A percentile compares a stretch with the other conserved stretches of the same genome.
Evolutionary conservation across 2,329 filamentous ascomycete species (phyloP).

Genomic region (Aureobasidium sp.): DNA sequence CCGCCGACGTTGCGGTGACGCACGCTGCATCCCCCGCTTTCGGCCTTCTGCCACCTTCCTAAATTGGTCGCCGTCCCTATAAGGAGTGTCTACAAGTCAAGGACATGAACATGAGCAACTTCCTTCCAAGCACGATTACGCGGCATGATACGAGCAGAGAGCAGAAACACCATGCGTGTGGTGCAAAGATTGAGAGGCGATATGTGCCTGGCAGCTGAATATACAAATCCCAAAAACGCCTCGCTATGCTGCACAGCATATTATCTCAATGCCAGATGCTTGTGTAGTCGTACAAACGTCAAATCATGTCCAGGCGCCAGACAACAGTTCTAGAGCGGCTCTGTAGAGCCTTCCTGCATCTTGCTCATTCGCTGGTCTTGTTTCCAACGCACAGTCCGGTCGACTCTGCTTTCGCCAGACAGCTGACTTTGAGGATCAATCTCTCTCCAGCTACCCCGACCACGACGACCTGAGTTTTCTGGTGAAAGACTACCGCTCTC

Average conservation of each 20-base stretch:
- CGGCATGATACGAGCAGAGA: neutral
- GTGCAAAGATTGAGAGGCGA: slow-evolving; percentile 2
- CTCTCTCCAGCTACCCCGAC: slow-evolving; percentile 27
- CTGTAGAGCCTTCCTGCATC: slow-evolving; percentile 15
- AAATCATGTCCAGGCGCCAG: neutral
- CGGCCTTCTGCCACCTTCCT: neutral
- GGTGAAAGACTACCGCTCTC: slow-evolving; percentile 38
- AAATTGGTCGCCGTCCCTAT: neutral
- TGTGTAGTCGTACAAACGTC: slow-evolving; percentile 9
- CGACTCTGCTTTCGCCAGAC: slow-evolving; percentile 20
- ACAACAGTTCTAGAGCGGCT: neutral
- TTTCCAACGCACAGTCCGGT: slow-evolving; percentile 24
- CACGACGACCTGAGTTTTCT: slow-evolving; percentile 19
- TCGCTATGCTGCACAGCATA: slow-evolving; percentile 10
- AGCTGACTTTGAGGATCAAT: slow-evolving; percentile 20
- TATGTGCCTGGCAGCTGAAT: neutral
- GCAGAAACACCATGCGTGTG: neutral
- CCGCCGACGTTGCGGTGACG: neutral
- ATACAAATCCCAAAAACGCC: slow-evolving; percentile 3
- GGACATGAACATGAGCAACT: too few relatives aligned
- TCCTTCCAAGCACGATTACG: neutral
- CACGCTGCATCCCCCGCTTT: neutral
- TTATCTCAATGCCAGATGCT: slow-evolving; percentile 4
- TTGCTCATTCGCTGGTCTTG: slow-evolving; percentile 19
- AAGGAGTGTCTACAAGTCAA: too few relatives aligned